Evolutionary conservation across 768 basidiomycete species (phyloP).

Genomic region (Trametes villosa): DNA sequence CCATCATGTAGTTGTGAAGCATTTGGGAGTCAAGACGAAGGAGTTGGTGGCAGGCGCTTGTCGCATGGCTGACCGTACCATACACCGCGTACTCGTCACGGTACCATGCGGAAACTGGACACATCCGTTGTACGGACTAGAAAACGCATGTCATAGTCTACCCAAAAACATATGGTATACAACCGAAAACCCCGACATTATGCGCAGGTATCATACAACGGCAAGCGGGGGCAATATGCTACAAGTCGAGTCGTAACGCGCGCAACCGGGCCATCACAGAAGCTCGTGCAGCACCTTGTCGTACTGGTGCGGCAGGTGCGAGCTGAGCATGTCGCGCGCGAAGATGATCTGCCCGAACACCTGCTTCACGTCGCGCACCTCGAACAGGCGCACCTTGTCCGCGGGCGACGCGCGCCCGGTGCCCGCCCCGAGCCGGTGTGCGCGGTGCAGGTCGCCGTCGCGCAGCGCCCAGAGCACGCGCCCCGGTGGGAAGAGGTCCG

Average conservation of each 20-base stretch:
- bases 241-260: conserved; percentile 8
- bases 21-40: too few relatives aligned
- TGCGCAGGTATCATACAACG: conserved; percentile 12
- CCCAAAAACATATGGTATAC: not conserved
- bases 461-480: conserved; percentile 80
- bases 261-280: conserved; percentile 11
- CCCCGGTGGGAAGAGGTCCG: conserved; percentile 76
- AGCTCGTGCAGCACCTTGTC: conserved; percentile 76
- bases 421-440: conserved; percentile 43
- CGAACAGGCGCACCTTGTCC: conserved; percentile 73
- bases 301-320: conserved; percentile 83
- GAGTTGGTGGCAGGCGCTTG: too few relatives aligned
- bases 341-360: conserved; percentile 85
- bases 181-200: not conserved
- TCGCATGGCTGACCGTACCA: too few relatives aligned
- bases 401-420: conserved; percentile 28
- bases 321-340: conserved; percentile 80
- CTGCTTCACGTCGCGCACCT: conserved; percentile 74
- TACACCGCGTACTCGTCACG: too few relatives aligned
- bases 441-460: conserved; percentile 68
- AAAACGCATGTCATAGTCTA: too few relatives aligned
- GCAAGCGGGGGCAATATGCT: conserved; percentile 7
- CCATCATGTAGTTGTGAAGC: too few relatives aligned
- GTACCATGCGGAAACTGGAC: too few relatives aligned
- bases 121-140: too few relatives aligned